Evolutionary conservation across 1,284 basidiomycete genomes (phyloP), one percentile per base, ranked within the genome.

Genomic region (Neonothopanus nambi): DNA sequence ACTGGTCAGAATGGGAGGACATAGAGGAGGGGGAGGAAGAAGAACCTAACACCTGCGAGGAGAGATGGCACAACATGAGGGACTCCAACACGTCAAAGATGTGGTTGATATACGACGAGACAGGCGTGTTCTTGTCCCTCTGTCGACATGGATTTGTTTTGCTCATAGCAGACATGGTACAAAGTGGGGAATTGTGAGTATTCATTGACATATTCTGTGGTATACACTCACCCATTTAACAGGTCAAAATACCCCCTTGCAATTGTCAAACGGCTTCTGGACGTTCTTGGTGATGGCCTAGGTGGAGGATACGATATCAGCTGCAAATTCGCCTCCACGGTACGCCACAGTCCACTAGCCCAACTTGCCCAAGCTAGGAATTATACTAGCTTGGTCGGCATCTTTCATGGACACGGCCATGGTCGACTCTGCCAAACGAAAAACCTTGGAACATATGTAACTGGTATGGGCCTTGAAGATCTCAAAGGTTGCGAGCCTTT

Each of bases 401-500:
- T 49, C 0, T 59, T 62, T 39, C 59, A 62, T 18, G 59, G 57
- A 0, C 50, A 55, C 23, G 61, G 45, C 0, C 63, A 66, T 41
- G 47, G 49, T 15, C 59, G 61, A 26, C 23, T 55, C 18, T 61
- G 64, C 50, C 57, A 61, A 33, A 33, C 59, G 1, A 3, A 24
- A 5, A 54, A 51, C 20, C 57, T 62, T 15, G 39, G 51, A 12
- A 51, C 48, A 0, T 62, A 62, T 37, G 38, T 51, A 12, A 17
- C 46, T 3, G 57, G 57, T 2, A 38, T 54, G 5, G 62, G 65
- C 1, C 39, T 65, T 1, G 64, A 67, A 51, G 56, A 57, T 39
- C 45, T 61, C 13, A 63, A 65, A 40, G 55, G 42, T 1, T 63
- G 59, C 35, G 63, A 67, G 48, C 39, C 48, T 4, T 52, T 55